Conservation (phyloP, 768 basidiomycete genomes). For the Podaxis pistillaris region DNA sequence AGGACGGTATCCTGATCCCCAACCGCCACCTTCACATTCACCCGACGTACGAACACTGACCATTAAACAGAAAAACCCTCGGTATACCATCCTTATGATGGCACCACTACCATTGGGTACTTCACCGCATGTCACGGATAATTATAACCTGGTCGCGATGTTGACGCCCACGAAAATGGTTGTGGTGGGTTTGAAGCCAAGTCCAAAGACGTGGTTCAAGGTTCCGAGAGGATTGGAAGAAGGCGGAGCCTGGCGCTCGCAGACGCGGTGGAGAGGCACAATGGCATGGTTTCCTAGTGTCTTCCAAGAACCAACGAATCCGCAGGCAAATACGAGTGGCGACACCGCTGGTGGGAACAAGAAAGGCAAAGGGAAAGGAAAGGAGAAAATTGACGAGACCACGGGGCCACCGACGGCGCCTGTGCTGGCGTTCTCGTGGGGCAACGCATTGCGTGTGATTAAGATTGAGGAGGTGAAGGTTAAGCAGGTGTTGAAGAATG, state of each 20-base stretch:
- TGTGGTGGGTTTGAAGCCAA: conserved; percentile 88
- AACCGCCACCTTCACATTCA: conserved; percentile 17
- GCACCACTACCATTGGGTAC: conserved; percentile 80
- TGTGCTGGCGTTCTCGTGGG: conserved; percentile 85
- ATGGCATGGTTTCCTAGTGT: conserved; percentile 85
- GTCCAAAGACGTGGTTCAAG: conserved; percentile 91
- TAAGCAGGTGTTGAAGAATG: conserved; percentile 46
- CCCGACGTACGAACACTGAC: conserved; percentile 22
- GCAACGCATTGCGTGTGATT: conserved; percentile 60
- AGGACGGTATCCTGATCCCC: conserved; percentile 76
- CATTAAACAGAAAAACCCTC: conserved; percentile 45
- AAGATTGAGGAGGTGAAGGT: conserved; percentile 60
- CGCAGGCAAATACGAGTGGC: conserved; percentile 14
- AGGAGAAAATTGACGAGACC: conserved; percentile 1
- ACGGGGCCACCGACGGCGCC: conserved; percentile 43
- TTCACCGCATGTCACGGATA: conserved; percentile 69
- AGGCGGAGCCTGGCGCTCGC: conserved; percentile 37
- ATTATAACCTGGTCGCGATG: conserved; percentile 77
- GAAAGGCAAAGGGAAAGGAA: conserved; percentile 15
- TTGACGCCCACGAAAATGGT: conserved; percentile 91
- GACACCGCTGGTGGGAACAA: conserved; percentile 15
- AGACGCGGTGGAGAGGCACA: conserved; percentile 56
- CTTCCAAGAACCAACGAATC: conserved; percentile 15
- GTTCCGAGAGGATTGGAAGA: conserved; percentile 54
- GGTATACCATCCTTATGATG: conserved; percentile 76